phyloP scores from a whole-genome alignment of 176 grass and related monocot genomes.

The Carex myosuroides region DNA sequence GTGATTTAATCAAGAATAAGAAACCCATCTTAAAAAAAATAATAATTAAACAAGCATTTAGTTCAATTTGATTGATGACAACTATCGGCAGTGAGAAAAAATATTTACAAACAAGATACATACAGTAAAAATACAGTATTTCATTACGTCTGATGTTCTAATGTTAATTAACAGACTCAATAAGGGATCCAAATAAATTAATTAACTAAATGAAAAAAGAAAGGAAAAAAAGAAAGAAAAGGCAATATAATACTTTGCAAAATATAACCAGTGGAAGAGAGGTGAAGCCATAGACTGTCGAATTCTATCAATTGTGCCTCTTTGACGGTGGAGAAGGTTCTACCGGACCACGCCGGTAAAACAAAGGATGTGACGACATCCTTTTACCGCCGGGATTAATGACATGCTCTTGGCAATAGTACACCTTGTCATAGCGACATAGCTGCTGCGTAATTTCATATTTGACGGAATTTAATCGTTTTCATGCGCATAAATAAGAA shows the following conservation, averaged over 20 bases:
- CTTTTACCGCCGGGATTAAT: background rate
- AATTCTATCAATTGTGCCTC: background rate
- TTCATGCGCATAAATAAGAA: background rate
- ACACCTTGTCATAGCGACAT: too few relatives aligned
- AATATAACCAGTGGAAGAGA: background rate
- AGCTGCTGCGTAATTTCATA: too few relatives aligned
- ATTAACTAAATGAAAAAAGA: background rate
- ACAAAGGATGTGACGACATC: background rate
- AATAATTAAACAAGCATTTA: too few relatives aligned
- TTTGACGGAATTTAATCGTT: background rate
- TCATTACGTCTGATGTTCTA: background rate
- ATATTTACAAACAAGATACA: too few relatives aligned
- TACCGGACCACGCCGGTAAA: background rate
- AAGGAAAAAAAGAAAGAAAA: too few relatives aligned
- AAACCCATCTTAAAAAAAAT: too few relatives aligned
- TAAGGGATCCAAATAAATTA: background rate
- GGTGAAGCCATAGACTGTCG: background rate
- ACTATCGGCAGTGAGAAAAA: too few relatives aligned
- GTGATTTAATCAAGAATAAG: too few relatives aligned
- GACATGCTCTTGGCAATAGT: background rate
- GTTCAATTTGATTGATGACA: too few relatives aligned
- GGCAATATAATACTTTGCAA: background rate
- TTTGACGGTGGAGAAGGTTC: background rate
- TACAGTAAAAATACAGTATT: too few relatives aligned
- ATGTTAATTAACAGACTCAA: background rate